Evolutionary conservation across 2,329 filamentous ascomycete species (phyloP).

Genomic region (Diaporthe caulivora): DNA sequence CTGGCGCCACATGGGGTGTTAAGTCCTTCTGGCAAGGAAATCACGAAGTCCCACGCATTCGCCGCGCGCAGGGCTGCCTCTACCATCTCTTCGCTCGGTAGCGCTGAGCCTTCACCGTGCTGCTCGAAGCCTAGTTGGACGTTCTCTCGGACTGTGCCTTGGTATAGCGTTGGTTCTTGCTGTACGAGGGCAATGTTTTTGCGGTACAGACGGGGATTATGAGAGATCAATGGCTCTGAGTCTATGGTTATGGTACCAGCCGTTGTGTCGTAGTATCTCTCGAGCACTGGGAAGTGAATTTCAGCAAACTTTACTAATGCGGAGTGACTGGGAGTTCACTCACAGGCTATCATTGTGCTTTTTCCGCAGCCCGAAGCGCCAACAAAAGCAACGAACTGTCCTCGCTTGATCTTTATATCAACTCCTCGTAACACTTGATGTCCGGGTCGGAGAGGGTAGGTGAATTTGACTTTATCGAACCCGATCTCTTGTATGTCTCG

Average conservation of each 20-base stretch:
- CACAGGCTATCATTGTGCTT: constrained; percentile 49
- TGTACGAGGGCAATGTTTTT: constrained; percentile 67
- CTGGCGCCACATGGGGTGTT: constrained; percentile 25
- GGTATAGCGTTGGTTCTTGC: constrained; percentile 70
- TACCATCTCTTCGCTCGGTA: constrained; percentile 42
- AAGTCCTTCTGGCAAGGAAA: constrained; percentile 36
- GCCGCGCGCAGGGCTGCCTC: constrained; percentile 47
- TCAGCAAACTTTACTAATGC: neutral
- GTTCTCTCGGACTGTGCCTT: constrained; percentile 56
- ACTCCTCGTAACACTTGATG: constrained; percentile 2
- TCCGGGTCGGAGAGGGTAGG: neutral
- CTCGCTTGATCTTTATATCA: constrained; percentile 2
- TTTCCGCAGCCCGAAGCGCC: constrained; percentile 50
- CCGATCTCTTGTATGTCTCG: neutral
- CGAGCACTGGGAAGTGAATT: constrained; percentile 56
- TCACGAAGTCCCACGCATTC: constrained; percentile 46
- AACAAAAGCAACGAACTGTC: constrained; percentile 49
- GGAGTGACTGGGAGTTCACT: neutral
- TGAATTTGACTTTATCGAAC: neutral
- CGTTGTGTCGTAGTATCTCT: constrained; percentile 55
- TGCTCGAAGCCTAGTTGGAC: constrained; percentile 47
- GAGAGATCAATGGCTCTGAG: constrained; percentile 65
- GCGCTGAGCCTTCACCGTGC: neutral
- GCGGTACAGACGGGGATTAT: constrained; percentile 61
- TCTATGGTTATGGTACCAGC: constrained; percentile 65